A percentile compares a stretch with the other conserved stretches of the same genome.
Evolutionary conservation across 1,284 basidiomycete genomes (phyloP).

Genomic region (Singerocomus inundabilis): DNA sequence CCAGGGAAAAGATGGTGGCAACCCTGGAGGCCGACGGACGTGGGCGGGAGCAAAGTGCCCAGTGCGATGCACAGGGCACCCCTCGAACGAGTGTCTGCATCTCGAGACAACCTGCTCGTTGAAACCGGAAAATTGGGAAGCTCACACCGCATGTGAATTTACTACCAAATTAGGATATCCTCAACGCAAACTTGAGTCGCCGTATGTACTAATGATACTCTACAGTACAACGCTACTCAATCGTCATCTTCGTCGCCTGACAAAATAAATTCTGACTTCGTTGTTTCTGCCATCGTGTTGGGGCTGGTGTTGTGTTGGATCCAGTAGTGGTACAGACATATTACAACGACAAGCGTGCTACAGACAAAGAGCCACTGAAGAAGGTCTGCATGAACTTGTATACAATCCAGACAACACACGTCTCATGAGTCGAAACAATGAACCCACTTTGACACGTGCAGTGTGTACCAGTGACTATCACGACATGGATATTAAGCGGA

Average conservation of each 20-base stretch:
- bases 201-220: too few species aligned
- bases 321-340: background rate
- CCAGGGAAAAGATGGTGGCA: background rate
- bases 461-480: background rate
- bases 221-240: too few species aligned
- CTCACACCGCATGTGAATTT: conserved; percentile 3
- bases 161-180: conserved; percentile 1
- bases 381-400: background rate
- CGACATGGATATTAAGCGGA: too few species aligned
- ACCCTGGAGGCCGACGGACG: conserved; percentile 1
- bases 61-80: conserved; percentile 29
- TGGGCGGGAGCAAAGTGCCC: conserved; percentile 20
- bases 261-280: background rate
- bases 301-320: too few species aligned
- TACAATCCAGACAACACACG: background rate
- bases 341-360: background rate
- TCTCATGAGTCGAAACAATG: background rate
- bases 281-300: too few species aligned
- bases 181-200: too few species aligned
- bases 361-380: background rate
- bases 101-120: background rate
- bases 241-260: background rate
- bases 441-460: background rate
- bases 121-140: conserved; percentile 12
- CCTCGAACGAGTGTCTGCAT: conserved; percentile 30